Evolutionary conservation across 202 grass and related monocot genomes (phyloP).

Genomic region (Schoenoplectus triqueter): DNA sequence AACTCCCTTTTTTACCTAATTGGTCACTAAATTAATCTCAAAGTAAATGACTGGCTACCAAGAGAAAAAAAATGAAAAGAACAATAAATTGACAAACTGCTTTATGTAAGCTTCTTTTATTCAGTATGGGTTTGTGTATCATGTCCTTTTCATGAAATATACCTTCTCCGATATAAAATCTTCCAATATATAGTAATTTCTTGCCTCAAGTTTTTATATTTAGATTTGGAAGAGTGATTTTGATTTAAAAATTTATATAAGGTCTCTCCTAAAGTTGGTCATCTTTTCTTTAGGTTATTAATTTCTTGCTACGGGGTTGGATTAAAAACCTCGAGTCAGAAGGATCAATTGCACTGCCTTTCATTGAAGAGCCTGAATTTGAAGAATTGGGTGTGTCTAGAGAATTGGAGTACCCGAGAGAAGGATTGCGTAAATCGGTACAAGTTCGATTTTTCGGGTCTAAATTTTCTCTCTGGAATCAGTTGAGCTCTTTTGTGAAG

Average conservation of each 20-base stretch:
- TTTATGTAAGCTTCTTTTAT: conserved; percentile 12
- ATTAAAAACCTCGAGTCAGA: conserved; percentile 87
- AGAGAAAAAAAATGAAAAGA: background rate
- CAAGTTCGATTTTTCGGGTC: conserved; percentile 71
- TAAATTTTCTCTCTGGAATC: conserved; percentile 62
- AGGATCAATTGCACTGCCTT: conserved; percentile 60
- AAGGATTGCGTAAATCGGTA: conserved; percentile 77
- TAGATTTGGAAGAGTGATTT: background rate
- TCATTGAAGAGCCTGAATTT: conserved; percentile 70
- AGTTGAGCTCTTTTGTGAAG: conserved; percentile 63
- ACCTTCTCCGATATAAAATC: background rate
- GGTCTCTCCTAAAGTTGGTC: conserved; percentile 33
- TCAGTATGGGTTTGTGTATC: background rate
- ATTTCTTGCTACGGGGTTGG: conserved; percentile 91
- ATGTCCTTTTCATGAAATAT: background rate
- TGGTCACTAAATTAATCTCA: background rate
- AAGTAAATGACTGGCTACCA: background rate
- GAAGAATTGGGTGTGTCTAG: conserved; percentile 49
- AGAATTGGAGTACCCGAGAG: conserved; percentile 84
- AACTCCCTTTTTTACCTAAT: conserved; percentile 25
- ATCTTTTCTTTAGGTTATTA: conserved; percentile 64
- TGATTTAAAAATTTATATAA: background rate
- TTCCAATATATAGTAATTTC: no score
- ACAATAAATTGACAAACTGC: background rate
- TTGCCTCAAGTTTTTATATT: background rate